Evolutionary conservation across 2,329 filamentous ascomycete species (phyloP).

Genomic region (Colletotrichum liaoningense): DNA sequence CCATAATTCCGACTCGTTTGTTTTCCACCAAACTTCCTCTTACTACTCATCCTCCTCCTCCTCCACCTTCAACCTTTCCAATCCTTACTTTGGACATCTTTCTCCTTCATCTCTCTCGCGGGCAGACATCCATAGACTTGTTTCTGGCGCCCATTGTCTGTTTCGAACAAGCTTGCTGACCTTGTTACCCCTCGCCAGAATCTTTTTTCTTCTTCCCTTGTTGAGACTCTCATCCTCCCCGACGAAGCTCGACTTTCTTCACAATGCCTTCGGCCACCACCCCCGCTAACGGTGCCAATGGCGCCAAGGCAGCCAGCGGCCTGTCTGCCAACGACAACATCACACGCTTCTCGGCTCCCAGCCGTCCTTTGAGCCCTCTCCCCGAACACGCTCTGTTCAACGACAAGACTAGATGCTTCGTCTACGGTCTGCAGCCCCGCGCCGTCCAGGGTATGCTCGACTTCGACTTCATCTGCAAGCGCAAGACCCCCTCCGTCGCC

Average conservation of each 20-base stretch:
- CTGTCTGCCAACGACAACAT: slow-evolving; percentile 98
- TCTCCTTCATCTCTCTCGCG: slow-evolving; percentile 5
- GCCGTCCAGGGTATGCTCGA: slow-evolving; percentile 95
- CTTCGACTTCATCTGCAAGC: slow-evolving; percentile 99
- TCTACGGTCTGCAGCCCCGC: slow-evolving; percentile 98
- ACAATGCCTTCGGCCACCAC: slow-evolving; percentile 62
- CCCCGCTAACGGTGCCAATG: slow-evolving; percentile 61
- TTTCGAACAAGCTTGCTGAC: slow-evolving; percentile 36
- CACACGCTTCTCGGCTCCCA: slow-evolving; percentile 92
- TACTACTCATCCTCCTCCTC: slow-evolving; percentile 28
- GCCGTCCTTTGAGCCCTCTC: slow-evolving; percentile 89
- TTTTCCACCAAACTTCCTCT: slow-evolving; percentile 34
- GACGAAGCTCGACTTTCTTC: slow-evolving; percentile 39
- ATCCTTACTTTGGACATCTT: slow-evolving; percentile 29
- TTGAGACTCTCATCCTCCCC: slow-evolving; percentile 30
- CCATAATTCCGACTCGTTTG: slow-evolving; percentile 33
- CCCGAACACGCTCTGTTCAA: slow-evolving; percentile 94
- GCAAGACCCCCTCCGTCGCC: slow-evolving; percentile 92
- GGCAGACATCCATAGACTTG: slow-evolving; percentile 30
- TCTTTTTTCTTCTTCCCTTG: slow-evolving; percentile 31
- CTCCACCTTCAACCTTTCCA: slow-evolving; percentile 24
- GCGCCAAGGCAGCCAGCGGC: slow-evolving; percentile 56
- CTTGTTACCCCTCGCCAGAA: slow-evolving; percentile 36
- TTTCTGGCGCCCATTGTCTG: slow-evolving; percentile 35
- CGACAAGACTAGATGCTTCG: slow-evolving; percentile 99